These are phyloP conservation scores for Rhodotorula paludigena DNA, from an alignment of 768 basidiomycete species.

Conservation along the genomic window DNA sequence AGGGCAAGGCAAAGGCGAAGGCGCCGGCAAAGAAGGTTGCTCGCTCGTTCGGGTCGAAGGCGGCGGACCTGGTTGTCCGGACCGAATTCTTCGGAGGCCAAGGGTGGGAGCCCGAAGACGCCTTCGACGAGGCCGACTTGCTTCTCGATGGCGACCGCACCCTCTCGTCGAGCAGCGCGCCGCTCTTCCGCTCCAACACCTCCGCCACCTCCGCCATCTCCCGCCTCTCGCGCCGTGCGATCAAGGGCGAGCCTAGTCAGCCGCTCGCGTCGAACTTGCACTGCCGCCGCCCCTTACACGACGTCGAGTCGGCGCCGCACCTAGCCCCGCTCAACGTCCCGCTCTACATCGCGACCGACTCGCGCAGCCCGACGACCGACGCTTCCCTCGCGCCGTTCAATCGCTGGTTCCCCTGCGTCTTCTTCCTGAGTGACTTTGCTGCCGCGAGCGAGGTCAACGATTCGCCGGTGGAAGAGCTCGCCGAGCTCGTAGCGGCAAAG, in stretches of 20 bases:
- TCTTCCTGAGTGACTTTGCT: slow-evolving; percentile 57
- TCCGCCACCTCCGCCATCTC: background rate
- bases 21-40: background rate
- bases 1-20: background rate
- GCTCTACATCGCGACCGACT: slow-evolving; percentile 65
- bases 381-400: slow-evolving; percentile 53
- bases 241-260: background rate
- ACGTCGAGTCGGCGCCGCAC: background rate
- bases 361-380: slow-evolving; percentile 49
- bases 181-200: too few species aligned
- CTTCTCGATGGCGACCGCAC: too few species aligned
- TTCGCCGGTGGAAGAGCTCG: background rate
- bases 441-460: background rate
- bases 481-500: background rate
- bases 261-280: slow-evolving; percentile 15
- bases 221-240: background rate
- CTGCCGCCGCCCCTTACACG: slow-evolving; percentile 27
- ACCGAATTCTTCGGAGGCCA: background rate
- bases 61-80: background rate
- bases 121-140: background rate
- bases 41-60: background rate
- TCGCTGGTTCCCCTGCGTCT: slow-evolving; percentile 61
- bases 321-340: slow-evolving; percentile 54
- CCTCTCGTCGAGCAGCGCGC: too few species aligned
- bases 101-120: background rate